Conservation (phyloP, 2,329 filamentous ascomycete species). For the Trichoderma asperellum region DNA sequence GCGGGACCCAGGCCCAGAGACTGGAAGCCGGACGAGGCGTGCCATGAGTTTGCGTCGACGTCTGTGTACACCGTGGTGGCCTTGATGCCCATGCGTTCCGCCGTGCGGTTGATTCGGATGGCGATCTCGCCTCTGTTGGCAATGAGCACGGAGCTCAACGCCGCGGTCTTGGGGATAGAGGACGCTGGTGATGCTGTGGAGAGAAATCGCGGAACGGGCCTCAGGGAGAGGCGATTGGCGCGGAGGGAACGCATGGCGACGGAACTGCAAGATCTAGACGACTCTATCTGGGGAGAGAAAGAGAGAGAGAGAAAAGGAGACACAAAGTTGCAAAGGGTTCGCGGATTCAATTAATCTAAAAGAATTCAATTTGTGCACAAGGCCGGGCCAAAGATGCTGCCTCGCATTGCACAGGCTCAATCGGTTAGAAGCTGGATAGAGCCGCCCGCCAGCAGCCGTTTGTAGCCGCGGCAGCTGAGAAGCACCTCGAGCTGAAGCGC, state of each 20-base stretch:
- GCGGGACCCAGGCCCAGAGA: slow-evolving; percentile 82
- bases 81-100: slow-evolving; percentile 82
- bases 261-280: slow-evolving; percentile 16
- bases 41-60: slow-evolving; percentile 83
- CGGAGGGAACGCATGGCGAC: slow-evolving; percentile 60
- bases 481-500: neutral
- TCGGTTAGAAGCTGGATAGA: slow-evolving; percentile 10
- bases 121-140: slow-evolving; percentile 98
- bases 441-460: slow-evolving; percentile 25
- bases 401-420: slow-evolving; percentile 16
- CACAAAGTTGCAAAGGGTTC: neutral
- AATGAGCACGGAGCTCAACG: slow-evolving; percentile 82
- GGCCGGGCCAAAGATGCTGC: neutral
- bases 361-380: slow-evolving; percentile 17
- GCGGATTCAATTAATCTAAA: slow-evolving; percentile 23
- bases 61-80: slow-evolving; percentile 96
- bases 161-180: slow-evolving; percentile 46
- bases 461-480: slow-evolving; percentile 20
- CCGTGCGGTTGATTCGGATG: slow-evolving; percentile 87
- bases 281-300: neutral
- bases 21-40: slow-evolving; percentile 82
- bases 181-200: slow-evolving; percentile 37
- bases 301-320: neutral
- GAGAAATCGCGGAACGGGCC: slow-evolving; percentile 47
- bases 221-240: slow-evolving; percentile 53